Evolutionary conservation across 305 asterid species (phyloP).

Genomic region (Ilex paraguariensis): DNA sequence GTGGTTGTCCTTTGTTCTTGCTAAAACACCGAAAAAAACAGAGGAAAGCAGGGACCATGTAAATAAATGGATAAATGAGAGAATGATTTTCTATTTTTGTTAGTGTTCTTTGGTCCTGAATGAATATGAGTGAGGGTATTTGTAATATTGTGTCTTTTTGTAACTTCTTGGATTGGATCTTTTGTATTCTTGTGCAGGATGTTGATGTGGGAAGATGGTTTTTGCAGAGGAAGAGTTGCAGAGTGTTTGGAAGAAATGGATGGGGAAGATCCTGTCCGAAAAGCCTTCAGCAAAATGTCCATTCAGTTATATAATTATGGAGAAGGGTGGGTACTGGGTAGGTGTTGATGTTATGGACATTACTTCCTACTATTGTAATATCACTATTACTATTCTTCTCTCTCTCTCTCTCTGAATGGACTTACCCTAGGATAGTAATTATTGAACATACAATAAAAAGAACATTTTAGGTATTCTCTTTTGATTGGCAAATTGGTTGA

Average conservation of each 20-base stretch:
- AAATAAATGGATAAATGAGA: too few relatives aligned
- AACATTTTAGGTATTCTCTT: not conserved
- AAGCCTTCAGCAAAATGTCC: constrained; percentile 99
- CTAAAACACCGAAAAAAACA: not conserved
- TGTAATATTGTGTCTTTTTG: too few relatives aligned
- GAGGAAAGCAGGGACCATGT: not conserved
- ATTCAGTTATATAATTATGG: constrained; percentile 99
- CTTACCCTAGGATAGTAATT: too few relatives aligned
- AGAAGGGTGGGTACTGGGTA: constrained; percentile 99
- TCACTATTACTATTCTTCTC: not conserved
- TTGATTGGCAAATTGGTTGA: constrained; percentile 40
- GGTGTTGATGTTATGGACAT: constrained; percentile 56
- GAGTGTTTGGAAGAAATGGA: constrained; percentile 82
- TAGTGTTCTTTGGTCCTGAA: too few relatives aligned
- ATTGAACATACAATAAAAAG: not conserved
- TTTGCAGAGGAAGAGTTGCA: constrained; percentile 83
- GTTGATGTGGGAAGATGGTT: constrained; percentile 99
- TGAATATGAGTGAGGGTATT: too few relatives aligned
- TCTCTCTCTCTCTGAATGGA: constrained; percentile 23
- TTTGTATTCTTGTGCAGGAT: constrained; percentile 50
- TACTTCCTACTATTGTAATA: constrained; percentile 3
- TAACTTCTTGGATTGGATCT: not conserved
- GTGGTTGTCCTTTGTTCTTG: not conserved
- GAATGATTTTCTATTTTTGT: too few relatives aligned
- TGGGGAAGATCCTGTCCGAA: constrained; percentile 85